A percentile compares a stretch with the other conserved stretches of the same genome.
Conservation (phyloP, 495 filamentous ascomycete species). For the Talaromyces nanjingensis region DNA sequence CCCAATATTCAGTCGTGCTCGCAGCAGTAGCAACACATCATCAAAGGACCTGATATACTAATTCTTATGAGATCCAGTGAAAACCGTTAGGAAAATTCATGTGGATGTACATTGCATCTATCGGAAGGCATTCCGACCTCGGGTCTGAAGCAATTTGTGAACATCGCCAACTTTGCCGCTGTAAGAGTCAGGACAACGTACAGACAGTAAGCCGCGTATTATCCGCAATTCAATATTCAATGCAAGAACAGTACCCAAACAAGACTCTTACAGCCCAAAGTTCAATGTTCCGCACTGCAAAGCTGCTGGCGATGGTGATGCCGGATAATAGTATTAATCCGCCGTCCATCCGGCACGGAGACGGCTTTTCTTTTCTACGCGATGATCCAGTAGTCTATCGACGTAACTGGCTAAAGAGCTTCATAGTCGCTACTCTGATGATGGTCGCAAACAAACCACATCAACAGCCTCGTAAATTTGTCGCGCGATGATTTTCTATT, state of each 20-base stretch:
- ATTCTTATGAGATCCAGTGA: not conserved
- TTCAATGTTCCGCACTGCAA: not conserved
- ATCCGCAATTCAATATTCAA: not conserved
- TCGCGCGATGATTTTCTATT: conserved; percentile 1
- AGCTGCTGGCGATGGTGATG: not conserved
- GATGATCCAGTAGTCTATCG: conserved; percentile 6
- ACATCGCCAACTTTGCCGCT: not conserved
- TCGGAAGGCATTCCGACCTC: not conserved
- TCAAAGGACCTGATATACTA: not conserved
- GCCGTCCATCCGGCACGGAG: conserved; percentile 10
- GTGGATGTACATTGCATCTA: not conserved
- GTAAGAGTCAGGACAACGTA: not conserved
- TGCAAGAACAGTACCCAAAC: not conserved
- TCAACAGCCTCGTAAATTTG: conserved; percentile 5
- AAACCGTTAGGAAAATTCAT: not conserved
- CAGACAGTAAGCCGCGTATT: not conserved
- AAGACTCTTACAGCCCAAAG: not conserved
- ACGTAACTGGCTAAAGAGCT: not conserved
- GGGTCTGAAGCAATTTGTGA: not conserved
- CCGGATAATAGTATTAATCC: conserved; percentile 11
- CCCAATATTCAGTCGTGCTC: not conserved
- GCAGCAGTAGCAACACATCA: not conserved
- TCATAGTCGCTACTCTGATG: not conserved
- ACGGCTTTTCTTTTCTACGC: conserved; percentile 12
- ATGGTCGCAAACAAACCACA: not conserved